These are phyloP conservation scores for Hypoxylon fuscum DNA, from an alignment of 495 filamentous ascomycete genomes.

Conservation along the genomic window DNA sequence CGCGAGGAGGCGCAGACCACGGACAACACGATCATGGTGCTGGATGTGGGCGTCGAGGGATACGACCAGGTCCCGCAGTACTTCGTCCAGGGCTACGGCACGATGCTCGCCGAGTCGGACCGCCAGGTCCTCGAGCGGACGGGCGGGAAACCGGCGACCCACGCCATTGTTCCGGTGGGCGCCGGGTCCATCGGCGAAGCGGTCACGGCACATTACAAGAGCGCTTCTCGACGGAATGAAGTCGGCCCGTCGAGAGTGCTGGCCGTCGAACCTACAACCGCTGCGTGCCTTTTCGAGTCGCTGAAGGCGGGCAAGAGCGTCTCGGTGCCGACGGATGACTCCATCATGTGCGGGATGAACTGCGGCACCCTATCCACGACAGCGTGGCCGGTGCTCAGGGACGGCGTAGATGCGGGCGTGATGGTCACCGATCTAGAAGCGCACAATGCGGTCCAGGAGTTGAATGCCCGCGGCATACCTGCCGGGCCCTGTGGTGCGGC, in stretches of 20 bases:
- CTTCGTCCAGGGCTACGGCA: constrained; percentile 76
- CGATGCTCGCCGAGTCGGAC: constrained; percentile 70
- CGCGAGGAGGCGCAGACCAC: constrained; percentile 50
- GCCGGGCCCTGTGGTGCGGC: constrained; percentile 72
- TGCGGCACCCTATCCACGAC: constrained; percentile 70
- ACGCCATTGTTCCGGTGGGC: constrained; percentile 68
- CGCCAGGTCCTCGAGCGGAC: constrained; percentile 52
- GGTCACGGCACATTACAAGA: constrained; percentile 66
- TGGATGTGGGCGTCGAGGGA: constrained; percentile 69
- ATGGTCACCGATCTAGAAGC: constrained; percentile 64
- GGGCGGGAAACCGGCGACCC: constrained; percentile 45
- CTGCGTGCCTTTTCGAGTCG: constrained; percentile 64
- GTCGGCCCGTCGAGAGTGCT: constrained; percentile 47
- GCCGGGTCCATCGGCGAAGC: constrained; percentile 71
- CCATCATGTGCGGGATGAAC: constrained; percentile 74
- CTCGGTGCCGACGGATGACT: constrained; percentile 59
- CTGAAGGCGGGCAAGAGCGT: constrained; percentile 55
- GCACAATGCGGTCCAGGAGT: constrained; percentile 60
- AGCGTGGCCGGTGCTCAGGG: constrained; percentile 66
- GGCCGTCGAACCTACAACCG: constrained; percentile 68
- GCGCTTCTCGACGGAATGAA: constrained; percentile 26
- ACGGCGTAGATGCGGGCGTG: constrained; percentile 65
- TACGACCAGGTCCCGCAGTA: constrained; percentile 69
- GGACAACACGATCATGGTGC: constrained; percentile 60
- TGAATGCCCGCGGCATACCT: constrained; percentile 53